Percentiles rank a stretch among this genome's conserved stretches.
phyloP scores from a whole-genome alignment of 1,139 yeast species.

The Taphrina populina region DNA sequence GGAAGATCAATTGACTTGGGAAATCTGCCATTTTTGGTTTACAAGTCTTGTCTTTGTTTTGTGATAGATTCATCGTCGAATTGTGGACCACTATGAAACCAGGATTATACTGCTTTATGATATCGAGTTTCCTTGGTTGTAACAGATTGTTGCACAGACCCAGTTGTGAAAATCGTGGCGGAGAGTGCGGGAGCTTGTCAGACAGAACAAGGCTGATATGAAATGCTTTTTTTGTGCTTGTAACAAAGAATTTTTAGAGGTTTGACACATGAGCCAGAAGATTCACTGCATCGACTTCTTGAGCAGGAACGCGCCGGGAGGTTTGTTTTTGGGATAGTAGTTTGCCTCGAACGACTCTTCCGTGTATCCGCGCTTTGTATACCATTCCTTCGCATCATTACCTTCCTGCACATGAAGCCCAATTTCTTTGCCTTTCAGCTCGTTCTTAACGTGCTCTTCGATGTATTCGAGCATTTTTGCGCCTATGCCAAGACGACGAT shows the following conservation, averaged over 20 bases:
- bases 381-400: constrained; percentile 30
- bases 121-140: too few species aligned
- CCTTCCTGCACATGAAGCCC: constrained; percentile 29
- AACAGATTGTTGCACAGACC: too few species aligned
- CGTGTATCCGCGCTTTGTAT: constrained; percentile 20
- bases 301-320: constrained; percentile 21
- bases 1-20: too few species aligned
- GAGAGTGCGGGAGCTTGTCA: too few species aligned
- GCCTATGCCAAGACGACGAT: constrained; percentile 33
- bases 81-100: too few species aligned
- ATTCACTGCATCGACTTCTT: constrained; percentile 17
- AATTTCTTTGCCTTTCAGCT: constrained; percentile 22
- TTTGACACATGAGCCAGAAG: neutral
- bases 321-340: constrained; percentile 26
- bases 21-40: too few species aligned
- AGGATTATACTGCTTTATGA: too few species aligned
- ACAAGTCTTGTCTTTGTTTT: neutral
- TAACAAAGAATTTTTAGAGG: neutral
- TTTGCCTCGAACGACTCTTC: constrained; percentile 21
- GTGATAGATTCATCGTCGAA: neutral
- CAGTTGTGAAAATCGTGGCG: too few species aligned
- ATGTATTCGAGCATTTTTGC: constrained; percentile 22
- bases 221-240: too few species aligned
- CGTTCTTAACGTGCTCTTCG: constrained; percentile 15
- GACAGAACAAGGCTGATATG: too few species aligned